Base-by-base conservation (phyloP, 345 rosid species). In the Gossypium turneri region DNA sequence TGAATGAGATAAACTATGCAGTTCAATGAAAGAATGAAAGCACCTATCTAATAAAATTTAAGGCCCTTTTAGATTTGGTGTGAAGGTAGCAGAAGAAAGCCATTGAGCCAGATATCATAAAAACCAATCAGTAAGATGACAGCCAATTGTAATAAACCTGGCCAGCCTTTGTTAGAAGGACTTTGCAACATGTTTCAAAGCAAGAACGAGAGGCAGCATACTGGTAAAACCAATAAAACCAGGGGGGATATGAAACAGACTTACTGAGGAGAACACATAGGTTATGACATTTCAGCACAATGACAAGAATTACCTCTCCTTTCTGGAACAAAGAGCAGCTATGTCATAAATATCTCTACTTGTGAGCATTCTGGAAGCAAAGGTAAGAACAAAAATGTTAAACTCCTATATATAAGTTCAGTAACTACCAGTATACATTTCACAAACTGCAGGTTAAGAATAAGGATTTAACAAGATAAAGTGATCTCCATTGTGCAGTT, bases 291-390 rank as follows among this genome's bases (percentile, higher is more conserved):
- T 20, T 19, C 58, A 63, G 41, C 38, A 73, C 3, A 48, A 41
- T 25, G 4, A 60, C 59, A 27, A 52, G 11, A 53, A 70, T 78
- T 80, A 92, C 97, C 97, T 91, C 86, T 92, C 90, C 17, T 86
- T 68, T 53, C 86, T 83, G 9, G 92, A 83, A 87, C 97, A 92
- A 65, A 94, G 94, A 67, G 97, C 93, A 50, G 92, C 84, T 79
- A 91, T 92, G 92, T 91, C 98, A 47, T 90, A 90, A 66, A 92
- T 86, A 47, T 85, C 95, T 82, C 81, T 85, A 73, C 82, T 79
- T 52, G 89, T 88, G 72, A 94, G 90, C 70, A 82, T 83, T 82
- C 97, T 89, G 88, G 57, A 66, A 58, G 60, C 66, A 76, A 80
- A 74, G 12, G 24, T 24, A 58, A 41, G 20, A 29, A 64, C 20